phyloP scores from a whole-genome alignment of 495 filamentous ascomycete genomes.

The Trichoderma parareesei region DNA sequence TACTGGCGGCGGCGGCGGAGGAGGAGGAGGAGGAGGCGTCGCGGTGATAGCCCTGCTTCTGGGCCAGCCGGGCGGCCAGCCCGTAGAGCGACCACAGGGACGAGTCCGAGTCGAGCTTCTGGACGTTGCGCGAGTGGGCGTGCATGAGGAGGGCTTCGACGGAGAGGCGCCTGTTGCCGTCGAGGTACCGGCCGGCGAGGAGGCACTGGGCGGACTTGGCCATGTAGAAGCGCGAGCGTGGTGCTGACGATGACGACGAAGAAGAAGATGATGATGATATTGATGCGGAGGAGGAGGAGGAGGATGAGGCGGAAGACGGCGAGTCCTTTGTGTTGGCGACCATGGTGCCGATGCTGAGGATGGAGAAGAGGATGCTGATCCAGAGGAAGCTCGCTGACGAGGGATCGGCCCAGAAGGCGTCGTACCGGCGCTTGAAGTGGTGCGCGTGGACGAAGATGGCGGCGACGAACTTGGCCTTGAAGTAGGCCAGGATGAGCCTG shows the following conservation, averaged over 20 bases:
- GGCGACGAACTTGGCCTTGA: conserved; percentile 32
- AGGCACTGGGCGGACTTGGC: conserved; percentile 31
- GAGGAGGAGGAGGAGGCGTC: conserved; percentile 27
- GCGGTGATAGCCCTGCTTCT: conserved; percentile 41
- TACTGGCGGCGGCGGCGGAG: conserved; percentile 11
- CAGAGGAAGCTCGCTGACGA: conserved; percentile 28
- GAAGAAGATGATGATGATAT: not conserved
- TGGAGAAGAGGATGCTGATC: conserved; percentile 34
- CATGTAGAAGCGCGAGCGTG: conserved; percentile 17
- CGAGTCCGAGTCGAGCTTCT: conserved; percentile 28
- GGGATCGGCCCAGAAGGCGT: conserved; percentile 38
- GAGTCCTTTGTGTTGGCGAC: conserved; percentile 20
- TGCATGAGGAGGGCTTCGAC: conserved; percentile 42
- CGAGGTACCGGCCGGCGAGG: conserved; percentile 35
- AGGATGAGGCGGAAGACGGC: not conserved
- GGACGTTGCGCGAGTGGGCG: conserved; percentile 29
- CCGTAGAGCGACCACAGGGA: conserved; percentile 13
- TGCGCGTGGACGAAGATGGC: conserved; percentile 30
- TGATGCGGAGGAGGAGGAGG: not conserved
- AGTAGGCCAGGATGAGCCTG: conserved; percentile 34
- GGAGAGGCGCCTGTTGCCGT: conserved; percentile 28
- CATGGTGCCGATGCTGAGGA: conserved; percentile 28
- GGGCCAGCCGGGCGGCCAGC: conserved; percentile 9
- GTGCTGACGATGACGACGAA: conserved; percentile 9
- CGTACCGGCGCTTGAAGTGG: conserved; percentile 38